Evolutionary conservation across 78 protist genomes (phyloP).

Genomic region (Chrysochromulina tobinii): DNA sequence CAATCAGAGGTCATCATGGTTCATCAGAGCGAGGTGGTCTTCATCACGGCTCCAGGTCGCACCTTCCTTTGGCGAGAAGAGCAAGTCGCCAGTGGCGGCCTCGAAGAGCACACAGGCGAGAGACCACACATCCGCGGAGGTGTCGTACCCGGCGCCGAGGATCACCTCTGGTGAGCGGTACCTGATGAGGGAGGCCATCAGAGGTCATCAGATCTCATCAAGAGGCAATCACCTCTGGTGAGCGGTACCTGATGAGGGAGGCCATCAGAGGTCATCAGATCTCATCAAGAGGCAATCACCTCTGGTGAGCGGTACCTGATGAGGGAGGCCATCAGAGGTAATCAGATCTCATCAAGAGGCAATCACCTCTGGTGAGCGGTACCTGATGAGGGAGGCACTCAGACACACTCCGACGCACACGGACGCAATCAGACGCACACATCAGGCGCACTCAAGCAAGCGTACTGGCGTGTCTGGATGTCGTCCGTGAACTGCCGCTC

Average conservation of each 20-base stretch:
- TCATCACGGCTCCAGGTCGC: background rate
- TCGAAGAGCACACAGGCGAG: slow-evolving; percentile 63
- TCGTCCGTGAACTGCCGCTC: slow-evolving; percentile 82
- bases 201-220: no score
- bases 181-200: no score
- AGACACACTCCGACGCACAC: background rate
- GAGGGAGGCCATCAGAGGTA: no score
- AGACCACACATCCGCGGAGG: slow-evolving; percentile 55
- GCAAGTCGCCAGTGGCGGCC: slow-evolving; percentile 53
- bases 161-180: slow-evolving; percentile 26
- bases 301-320: background rate
- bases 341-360: no score
- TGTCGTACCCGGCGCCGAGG: slow-evolving; percentile 40
- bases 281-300: no score
- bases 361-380: no score
- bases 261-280: no score
- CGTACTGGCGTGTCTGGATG: slow-evolving; percentile 89
- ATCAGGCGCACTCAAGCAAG: background rate
- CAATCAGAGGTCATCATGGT: slow-evolving; percentile 43
- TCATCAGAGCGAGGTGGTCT: slow-evolving; percentile 78
- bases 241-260: no score
- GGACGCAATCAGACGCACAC: background rate
- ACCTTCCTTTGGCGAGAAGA: slow-evolving; percentile 44
- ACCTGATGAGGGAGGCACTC: no score
- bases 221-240: no score